Conservation (phyloP, 2,329 filamentous ascomycete species). For the Aspergillus ustus region DNA sequence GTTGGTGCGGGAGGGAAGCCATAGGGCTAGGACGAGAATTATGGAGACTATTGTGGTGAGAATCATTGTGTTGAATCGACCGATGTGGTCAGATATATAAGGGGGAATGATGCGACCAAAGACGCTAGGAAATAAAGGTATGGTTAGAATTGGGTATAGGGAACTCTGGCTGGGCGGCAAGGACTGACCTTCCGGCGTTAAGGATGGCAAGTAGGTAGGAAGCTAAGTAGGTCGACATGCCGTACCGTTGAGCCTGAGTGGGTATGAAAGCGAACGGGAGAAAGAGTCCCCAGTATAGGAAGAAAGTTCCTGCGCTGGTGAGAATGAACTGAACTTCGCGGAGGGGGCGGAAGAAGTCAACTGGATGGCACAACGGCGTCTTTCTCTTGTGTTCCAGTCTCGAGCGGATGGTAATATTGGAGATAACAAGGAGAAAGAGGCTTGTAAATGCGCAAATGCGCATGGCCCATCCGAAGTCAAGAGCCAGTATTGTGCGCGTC, state of each 20-base stretch:
- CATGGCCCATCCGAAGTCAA: constrained; percentile 63
- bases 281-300: constrained; percentile 42
- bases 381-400: constrained; percentile 33
- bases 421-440: constrained; percentile 59
- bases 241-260: constrained; percentile 18
- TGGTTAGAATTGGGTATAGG: background rate
- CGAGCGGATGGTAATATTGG: constrained; percentile 54
- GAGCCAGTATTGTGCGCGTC: constrained; percentile 53
- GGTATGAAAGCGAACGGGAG: constrained; percentile 22
- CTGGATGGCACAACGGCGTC: constrained; percentile 11
- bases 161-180: background rate
- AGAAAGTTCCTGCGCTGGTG: constrained; percentile 40
- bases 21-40: constrained; percentile 51
- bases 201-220: constrained; percentile 60
- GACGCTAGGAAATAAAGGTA: constrained; percentile 38
- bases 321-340: constrained; percentile 18
- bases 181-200: constrained; percentile 47
- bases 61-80: constrained; percentile 27
- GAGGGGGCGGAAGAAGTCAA: constrained; percentile 18
- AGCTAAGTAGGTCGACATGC: constrained; percentile 43
- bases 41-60: constrained; percentile 10
- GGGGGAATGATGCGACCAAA: constrained; percentile 63
- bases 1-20: constrained; percentile 59
- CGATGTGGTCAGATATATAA: constrained; percentile 58
- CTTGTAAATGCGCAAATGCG: constrained; percentile 63